A percentile compares a stretch with the other conserved stretches of the same genome.
These are phyloP conservation scores for Nyssa sinensis DNA, from an alignment of 148 eudicot species.

Conservation along the genomic window DNA sequence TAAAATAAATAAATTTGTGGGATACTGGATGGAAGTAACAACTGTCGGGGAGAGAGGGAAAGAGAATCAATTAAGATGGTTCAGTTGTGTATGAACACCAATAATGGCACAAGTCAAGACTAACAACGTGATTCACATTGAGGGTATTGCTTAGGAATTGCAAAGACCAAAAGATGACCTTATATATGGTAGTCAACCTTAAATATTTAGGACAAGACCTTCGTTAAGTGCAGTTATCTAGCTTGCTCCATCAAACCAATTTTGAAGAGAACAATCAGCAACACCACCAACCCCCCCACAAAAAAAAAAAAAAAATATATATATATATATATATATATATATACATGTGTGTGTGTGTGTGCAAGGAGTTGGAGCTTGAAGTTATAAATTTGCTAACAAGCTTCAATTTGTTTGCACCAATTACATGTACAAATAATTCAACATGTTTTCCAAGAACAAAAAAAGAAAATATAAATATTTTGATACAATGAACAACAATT, in stretches of 20 bases:
- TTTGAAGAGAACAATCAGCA: neutral
- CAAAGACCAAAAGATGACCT: no score
- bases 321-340: no score
- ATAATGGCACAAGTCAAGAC: no score
- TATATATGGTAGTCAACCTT: no score
- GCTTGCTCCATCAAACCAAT: neutral
- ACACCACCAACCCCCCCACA: neutral
- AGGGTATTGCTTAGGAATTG: no score
- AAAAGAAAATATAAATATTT: neutral
- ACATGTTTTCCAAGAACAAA: neutral
- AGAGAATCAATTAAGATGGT: no score
- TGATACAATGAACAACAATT: slow-evolving; percentile 6
- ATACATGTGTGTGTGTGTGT: neutral
- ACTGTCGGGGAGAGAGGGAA: no score
- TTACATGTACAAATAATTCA: neutral
- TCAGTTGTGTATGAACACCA: no score
- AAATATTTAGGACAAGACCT: neutral
- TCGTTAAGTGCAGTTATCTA: neutral
- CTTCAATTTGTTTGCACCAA: neutral
- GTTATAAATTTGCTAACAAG: neutral
- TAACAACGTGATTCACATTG: no score
- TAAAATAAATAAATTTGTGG: no score
- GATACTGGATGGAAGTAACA: no score
- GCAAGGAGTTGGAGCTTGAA: neutral
- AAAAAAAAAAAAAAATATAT: no score